Conservation (phyloP, 768 basidiomycete genomes). For the Omphalotus guepiniiformis region DNA sequence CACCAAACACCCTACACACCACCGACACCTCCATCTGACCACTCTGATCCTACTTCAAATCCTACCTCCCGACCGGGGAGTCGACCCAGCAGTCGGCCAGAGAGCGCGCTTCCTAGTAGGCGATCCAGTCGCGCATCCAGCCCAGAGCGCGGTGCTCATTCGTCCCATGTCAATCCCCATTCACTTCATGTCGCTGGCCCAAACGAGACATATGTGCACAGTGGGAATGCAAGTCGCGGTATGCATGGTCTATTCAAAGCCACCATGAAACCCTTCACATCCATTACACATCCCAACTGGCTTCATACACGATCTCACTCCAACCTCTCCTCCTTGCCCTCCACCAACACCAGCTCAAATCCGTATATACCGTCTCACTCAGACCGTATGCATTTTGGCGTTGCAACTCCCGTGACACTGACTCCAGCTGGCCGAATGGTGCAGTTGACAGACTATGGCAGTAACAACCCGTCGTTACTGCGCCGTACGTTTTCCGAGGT, state of each 20-base stretch:
- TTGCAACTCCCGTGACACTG: constrained; percentile 11
- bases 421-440: constrained; percentile 9
- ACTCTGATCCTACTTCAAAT: constrained; percentile 21
- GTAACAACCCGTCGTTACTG: constrained; percentile 34
- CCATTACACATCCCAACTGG: constrained; percentile 40
- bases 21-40: constrained; percentile 8
- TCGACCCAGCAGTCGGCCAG: constrained; percentile 21
- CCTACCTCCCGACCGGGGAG: constrained; percentile 21
- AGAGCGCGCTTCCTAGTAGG: constrained; percentile 28
- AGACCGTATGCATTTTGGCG: background rate
- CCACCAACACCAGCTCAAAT: constrained; percentile 14
- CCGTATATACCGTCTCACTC: constrained; percentile 15
- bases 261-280: constrained; percentile 60
- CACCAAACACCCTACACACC: background rate
- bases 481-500: constrained; percentile 71
- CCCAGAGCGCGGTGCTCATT: constrained; percentile 42
- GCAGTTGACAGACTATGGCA: constrained; percentile 16
- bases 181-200: constrained; percentile 16
- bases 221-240: constrained; percentile 46
- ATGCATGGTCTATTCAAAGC: constrained; percentile 49
- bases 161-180: constrained; percentile 13
- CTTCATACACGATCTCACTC: constrained; percentile 34
- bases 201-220: constrained; percentile 51
- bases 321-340: constrained; percentile 18
- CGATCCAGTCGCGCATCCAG: constrained; percentile 48